These are phyloP conservation scores for Vitis riparia DNA, from an alignment of 164 flowering plant species.

Conservation along the genomic window DNA sequence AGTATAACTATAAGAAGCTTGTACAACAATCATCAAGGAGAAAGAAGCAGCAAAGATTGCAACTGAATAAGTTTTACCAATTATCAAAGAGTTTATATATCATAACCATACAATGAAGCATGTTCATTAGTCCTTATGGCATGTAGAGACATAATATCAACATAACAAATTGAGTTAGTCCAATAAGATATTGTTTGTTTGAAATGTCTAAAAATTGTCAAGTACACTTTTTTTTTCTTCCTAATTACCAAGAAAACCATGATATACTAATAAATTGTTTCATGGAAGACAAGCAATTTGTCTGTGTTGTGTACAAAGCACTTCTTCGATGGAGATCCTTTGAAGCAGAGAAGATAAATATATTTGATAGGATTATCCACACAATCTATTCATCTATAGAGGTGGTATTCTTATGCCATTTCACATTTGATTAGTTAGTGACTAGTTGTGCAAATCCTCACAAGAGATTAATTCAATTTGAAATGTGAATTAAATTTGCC, in stretches of 20 bases:
- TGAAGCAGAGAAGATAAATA: slow-evolving; percentile 75
- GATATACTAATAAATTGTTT: slow-evolving; percentile 72
- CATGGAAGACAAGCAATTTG: slow-evolving; percentile 63
- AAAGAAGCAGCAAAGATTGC: slow-evolving; percentile 77
- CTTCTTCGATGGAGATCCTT: slow-evolving; percentile 87
- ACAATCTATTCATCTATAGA: slow-evolving; percentile 60
- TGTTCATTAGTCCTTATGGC: too few relatives aligned
- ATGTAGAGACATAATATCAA: too few relatives aligned
- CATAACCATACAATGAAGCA: too few relatives aligned
- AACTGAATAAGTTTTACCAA: slow-evolving; percentile 76
- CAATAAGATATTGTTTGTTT: background rate
- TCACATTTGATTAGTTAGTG: background rate
- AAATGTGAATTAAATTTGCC: slow-evolving; percentile 5
- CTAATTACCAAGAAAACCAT: slow-evolving; percentile 58
- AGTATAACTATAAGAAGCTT: slow-evolving; percentile 62
- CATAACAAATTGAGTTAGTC: background rate
- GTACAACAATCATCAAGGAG: slow-evolving; percentile 54
- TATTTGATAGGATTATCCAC: slow-evolving; percentile 73
- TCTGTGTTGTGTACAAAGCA: slow-evolving; percentile 60
- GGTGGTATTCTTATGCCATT: slow-evolving; percentile 27
- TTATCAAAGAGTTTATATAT: slow-evolving; percentile 37
- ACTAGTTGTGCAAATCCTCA: too few relatives aligned
- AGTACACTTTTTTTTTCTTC: background rate
- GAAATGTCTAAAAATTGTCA: background rate
- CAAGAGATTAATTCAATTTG: background rate